Evolutionary conservation across 805 yeast species (phyloP).

Genomic region (Metschnikowia henanensis): DNA sequence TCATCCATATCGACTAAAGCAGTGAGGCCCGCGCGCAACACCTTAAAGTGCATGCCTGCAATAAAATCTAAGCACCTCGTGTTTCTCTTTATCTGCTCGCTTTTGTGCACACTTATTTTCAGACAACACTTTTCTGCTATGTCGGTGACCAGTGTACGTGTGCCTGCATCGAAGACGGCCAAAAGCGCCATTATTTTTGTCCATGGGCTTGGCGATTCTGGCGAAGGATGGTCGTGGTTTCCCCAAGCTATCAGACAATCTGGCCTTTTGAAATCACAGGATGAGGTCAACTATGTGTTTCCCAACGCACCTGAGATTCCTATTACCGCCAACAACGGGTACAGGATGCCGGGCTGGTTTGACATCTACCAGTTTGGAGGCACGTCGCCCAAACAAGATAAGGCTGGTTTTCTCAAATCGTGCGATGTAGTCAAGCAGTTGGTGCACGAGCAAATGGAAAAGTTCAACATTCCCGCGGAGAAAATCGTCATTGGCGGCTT

Average conservation of each 20-base stretch:
- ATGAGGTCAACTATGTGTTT: constrained; percentile 64
- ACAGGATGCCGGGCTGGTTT: constrained; percentile 82
- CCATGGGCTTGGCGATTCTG: constrained; percentile 93
- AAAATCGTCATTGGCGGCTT: constrained; percentile 92
- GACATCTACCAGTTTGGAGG: constrained; percentile 63
- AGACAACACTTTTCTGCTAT: not conserved
- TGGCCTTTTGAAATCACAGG: constrained; percentile 48
- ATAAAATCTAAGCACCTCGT: too few relatives aligned
- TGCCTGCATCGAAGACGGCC: constrained; percentile 31
- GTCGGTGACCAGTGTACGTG: constrained; percentile 26
- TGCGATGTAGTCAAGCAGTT: constrained; percentile 45
- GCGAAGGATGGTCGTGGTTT: constrained; percentile 85
- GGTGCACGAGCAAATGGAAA: constrained; percentile 53
- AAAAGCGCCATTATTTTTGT: constrained; percentile 65
- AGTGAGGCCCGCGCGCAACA: too few relatives aligned
- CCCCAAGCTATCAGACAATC: constrained; percentile 57
- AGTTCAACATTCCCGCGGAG: constrained; percentile 52
- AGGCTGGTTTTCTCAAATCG: constrained; percentile 52
- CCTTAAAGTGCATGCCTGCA: too few relatives aligned
- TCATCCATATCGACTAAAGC: too few relatives aligned
- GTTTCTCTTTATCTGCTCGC: not conserved
- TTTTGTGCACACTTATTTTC: not conserved
- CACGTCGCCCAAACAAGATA: constrained; percentile 48
- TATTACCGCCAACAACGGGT: constrained; percentile 66
- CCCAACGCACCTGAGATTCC: constrained; percentile 86